A percentile compares a stretch with the other conserved stretches of the same genome.
Evolutionary conservation across 805 yeast species (phyloP).

Genomic region (Nakazawaea sp.): DNA sequence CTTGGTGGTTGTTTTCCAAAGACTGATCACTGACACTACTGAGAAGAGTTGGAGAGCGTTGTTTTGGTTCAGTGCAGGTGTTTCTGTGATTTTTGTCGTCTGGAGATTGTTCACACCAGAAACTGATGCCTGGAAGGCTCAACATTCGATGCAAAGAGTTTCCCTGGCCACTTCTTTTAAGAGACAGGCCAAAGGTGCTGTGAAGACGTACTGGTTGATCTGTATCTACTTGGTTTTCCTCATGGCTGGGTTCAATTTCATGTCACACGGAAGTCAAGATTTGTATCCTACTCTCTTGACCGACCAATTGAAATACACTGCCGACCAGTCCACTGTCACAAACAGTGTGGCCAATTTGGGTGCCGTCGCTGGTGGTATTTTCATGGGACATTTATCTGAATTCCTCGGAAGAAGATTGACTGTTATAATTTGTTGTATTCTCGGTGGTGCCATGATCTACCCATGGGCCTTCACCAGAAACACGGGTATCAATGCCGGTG

Average conservation of each 20-base stretch:
- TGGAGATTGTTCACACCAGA: conserved; percentile 41
- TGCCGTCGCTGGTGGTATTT: conserved; percentile 48
- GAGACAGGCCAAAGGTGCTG: conserved; percentile 25
- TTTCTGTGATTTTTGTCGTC: conserved; percentile 31
- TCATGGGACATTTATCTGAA: conserved; percentile 48
- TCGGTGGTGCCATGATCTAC: conserved; percentile 55
- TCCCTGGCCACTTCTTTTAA: conserved; percentile 22
- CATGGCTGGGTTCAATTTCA: conserved; percentile 58
- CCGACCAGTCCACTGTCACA: conserved; percentile 43
- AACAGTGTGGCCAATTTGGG: conserved; percentile 53
- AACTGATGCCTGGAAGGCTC: conserved; percentile 44
- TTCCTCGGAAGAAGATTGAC: conserved; percentile 49
- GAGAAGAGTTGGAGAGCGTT: conserved; percentile 55
- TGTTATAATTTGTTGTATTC: conserved; percentile 41
- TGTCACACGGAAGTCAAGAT: conserved; percentile 61
- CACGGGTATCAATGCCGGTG: conserved; percentile 49
- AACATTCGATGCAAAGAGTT: conserved; percentile 27
- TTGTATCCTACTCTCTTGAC: conserved; percentile 48
- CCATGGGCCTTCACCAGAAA: conserved; percentile 51
- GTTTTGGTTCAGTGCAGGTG: conserved; percentile 66
- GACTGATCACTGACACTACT: conserved; percentile 52
- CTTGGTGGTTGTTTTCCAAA: conserved; percentile 55
- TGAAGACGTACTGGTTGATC: conserved; percentile 50
- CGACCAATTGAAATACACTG: conserved; percentile 34
- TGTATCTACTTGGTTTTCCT: conserved; percentile 47